Base-by-base conservation (phyloP, 768 basidiomycete genomes). In the Zangia roseola region DNA sequence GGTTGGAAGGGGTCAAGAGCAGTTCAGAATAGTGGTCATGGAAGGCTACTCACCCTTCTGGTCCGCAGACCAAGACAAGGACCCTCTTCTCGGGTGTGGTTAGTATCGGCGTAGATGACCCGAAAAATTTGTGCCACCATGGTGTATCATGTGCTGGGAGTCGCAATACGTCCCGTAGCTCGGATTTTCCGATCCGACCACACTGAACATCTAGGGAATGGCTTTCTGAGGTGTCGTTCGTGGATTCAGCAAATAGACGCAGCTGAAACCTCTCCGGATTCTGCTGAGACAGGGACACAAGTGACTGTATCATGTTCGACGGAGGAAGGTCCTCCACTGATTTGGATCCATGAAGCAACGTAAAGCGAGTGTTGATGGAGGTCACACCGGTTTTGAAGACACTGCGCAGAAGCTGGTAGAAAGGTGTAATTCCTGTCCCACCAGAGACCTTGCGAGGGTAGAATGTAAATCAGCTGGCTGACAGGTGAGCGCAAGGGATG, bases 401-500 rank as follows among this genome's bases (percentile, higher is more conserved):
- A 7, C 68, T 68, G 58, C 86, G 76, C 49, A 91, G 72, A 17
- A 93, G 73, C 61, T 93, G 91, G 59, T 82, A 82, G 63, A 93
- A 92, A 4, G 91, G 91, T 14, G 91, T 86, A 41, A 93, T 84
- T 24, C 91, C 91, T 5, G 91, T 93, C 23, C 91, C 91, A 31
- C 91, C 91, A 37, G 89, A 91, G 46, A 93, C 83, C 91, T 93
- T 50, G 38, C n/a, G 14, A 34, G n/a, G 10, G 13, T 20, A 24
- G 39, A 31, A 9, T 9, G n/a, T 35, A 30, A 35, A 26, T 53
- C 31, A 47, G 43, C 14, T 30, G 10, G 33, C 24, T 40, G 16
- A 36, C 13, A 31, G n/a, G 19, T 19, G 28, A 40, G 20, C n/a
- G n/a, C n/a, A 25, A 21, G 33, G 25, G 20, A 19, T 23, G 19